Evolutionary conservation across 2,329 filamentous ascomycete genomes (phyloP).

Genomic region (Penicillium sp.): DNA sequence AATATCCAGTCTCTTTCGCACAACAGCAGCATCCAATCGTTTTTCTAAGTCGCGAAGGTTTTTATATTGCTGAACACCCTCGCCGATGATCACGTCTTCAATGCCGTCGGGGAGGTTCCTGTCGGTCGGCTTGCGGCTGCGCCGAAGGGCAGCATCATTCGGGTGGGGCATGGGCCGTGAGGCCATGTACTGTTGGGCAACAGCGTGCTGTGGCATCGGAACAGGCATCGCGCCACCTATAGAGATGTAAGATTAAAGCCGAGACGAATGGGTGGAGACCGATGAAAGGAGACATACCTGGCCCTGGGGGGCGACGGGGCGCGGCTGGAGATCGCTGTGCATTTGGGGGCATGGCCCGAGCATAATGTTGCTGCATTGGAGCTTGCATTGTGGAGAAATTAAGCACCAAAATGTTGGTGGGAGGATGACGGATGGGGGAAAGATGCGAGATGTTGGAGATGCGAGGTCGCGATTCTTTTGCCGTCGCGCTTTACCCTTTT

Average conservation of each 20-base stretch:
- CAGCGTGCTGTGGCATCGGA: slow-evolving; percentile 37
- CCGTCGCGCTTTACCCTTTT: slow-evolving; percentile 38
- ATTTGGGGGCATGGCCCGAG: slow-evolving; percentile 40
- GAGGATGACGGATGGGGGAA: slow-evolving; percentile 17
- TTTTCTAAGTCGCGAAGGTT: slow-evolving; percentile 83
- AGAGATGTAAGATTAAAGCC: slow-evolving; percentile 12
- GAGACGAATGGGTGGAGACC: slow-evolving; percentile 5
- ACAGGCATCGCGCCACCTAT: slow-evolving; percentile 35
- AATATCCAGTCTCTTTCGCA: slow-evolving; percentile 88
- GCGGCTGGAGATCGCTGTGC: slow-evolving; percentile 43
- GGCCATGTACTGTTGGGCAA: slow-evolving; percentile 38
- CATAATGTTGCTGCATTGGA: slow-evolving; percentile 43
- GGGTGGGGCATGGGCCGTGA: slow-evolving; percentile 37
- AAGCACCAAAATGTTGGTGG: slow-evolving; percentile 4
- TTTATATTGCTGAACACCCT: slow-evolving; percentile 78
- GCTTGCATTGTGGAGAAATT: slow-evolving; percentile 34
- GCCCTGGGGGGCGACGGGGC: slow-evolving; percentile 39
- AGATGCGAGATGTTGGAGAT: slow-evolving; percentile 21
- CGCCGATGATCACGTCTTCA: slow-evolving; percentile 76
- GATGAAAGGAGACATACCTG: slow-evolving; percentile 34
- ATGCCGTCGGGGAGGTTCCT: slow-evolving; percentile 90
- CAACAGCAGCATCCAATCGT: slow-evolving; percentile 85
- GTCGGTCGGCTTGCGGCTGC: slow-evolving; percentile 87
- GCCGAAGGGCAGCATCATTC: slow-evolving; percentile 62
- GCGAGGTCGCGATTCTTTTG: slow-evolving; percentile 37